Percentiles rank a stretch among this genome's conserved stretches.
Evolutionary conservation across 495 filamentous ascomycete genomes (phyloP).

Genomic region (Aspergillus panamensis): DNA sequence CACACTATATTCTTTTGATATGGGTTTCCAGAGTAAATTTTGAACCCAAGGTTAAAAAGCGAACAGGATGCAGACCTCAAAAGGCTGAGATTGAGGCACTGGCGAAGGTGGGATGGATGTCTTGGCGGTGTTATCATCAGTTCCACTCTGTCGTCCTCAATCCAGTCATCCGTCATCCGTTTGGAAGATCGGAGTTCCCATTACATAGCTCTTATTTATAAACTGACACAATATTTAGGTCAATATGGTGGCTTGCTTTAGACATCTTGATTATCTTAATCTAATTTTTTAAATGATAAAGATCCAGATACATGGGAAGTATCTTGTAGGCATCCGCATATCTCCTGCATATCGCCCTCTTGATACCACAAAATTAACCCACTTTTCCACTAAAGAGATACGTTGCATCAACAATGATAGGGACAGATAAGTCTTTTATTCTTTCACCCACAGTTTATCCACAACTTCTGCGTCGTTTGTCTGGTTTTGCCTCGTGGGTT

Average conservation of each 20-base stretch:
- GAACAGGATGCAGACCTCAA: no score
- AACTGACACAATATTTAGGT: background rate
- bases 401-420: background rate
- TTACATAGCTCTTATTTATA: background rate
- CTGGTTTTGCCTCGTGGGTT: background rate
- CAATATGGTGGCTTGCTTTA: no score
- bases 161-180: background rate
- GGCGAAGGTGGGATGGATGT: constrained; percentile 18
- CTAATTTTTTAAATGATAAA: no score
- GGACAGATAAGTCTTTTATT: background rate
- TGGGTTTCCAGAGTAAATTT: background rate
- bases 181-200: background rate
- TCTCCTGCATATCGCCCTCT: no score
- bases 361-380: no score
- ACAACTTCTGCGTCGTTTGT: background rate
- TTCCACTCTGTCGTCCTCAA: constrained; percentile 11
- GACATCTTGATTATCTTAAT: no score
- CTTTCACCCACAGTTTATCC: background rate
- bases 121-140: constrained; percentile 20
- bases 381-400: no score
- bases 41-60: no score
- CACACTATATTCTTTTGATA: background rate
- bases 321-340: no score
- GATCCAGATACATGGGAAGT: no score
- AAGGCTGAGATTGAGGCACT: background rate